A percentile compares a stretch with the other conserved stretches of the same genome.
These are phyloP conservation scores for Rhododendron kiyosumense DNA, from an alignment of 148 eudicot species.

Conservation along the genomic window DNA sequence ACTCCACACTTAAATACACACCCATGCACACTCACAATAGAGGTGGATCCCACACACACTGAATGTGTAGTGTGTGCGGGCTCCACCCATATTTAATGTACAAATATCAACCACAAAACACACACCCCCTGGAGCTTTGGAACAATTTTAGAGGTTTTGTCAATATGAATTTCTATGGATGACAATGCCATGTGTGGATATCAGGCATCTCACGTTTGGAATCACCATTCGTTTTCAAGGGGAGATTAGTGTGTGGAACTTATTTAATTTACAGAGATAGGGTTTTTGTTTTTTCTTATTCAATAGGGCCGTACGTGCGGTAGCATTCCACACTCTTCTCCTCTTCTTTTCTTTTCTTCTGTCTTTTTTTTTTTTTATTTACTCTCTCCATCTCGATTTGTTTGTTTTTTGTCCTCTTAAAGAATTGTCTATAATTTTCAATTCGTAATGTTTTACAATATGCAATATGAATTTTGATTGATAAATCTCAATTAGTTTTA, in stretches of 20 bases:
- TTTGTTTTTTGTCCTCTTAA: no score
- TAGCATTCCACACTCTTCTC: constrained; percentile 28
- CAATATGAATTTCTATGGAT: neutral
- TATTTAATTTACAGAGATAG: constrained; percentile 12
- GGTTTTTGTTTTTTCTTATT: constrained; percentile 19
- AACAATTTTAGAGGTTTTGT: neutral
- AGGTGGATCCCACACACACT: no score
- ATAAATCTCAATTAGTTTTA: no score
- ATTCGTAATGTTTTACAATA: no score
- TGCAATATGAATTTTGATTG: no score
- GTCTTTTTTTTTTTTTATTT: neutral
- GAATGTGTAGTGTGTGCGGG: no score
- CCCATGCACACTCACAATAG: no score
- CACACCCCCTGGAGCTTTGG: neutral
- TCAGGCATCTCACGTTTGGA: neutral
- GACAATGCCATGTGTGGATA: constrained; percentile 7
- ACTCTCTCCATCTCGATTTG: no score
- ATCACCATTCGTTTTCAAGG: neutral
- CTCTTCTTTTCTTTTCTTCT: constrained; percentile 6
- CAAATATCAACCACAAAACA: neutral
- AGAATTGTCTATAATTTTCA: no score
- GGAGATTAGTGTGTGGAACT: neutral
- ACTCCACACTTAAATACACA: no score
- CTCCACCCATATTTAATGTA: neutral
- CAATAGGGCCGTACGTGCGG: constrained; percentile 32